These are phyloP conservation scores for Nannochloropsis gaditana DNA, from an alignment of 108 stramenopile genomes.

Conservation along the genomic window DNA sequence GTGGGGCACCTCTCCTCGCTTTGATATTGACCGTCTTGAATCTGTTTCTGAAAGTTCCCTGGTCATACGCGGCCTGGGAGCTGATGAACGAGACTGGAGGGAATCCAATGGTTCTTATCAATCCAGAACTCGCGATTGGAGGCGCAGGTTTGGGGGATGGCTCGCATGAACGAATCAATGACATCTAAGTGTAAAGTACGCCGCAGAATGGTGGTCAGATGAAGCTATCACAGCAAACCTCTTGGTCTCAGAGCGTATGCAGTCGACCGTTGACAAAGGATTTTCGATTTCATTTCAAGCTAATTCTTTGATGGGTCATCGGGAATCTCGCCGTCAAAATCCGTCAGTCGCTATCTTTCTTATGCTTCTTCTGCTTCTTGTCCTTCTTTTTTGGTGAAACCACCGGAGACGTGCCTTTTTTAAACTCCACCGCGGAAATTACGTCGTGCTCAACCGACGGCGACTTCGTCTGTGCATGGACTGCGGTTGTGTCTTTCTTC, in stretches of 20 bases:
- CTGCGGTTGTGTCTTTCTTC: not conserved
- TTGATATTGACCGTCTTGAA: conserved; percentile 10
- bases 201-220: too few relatives aligned
- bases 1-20: not conserved
- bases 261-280: too few relatives aligned
- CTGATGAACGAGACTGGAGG: conserved; percentile 5
- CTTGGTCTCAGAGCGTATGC: too few relatives aligned
- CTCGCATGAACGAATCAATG: not conserved
- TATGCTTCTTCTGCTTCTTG: not conserved
- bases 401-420: not conserved
- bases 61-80: not conserved
- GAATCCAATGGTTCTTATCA: not conserved
- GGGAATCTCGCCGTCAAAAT: too few relatives aligned
- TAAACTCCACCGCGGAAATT: not conserved
- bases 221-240: too few relatives aligned
- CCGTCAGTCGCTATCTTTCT: not conserved
- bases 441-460: not conserved
- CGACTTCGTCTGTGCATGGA: too few relatives aligned
- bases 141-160: conserved; percentile 1
- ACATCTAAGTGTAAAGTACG: not conserved
- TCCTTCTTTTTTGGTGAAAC: not conserved
- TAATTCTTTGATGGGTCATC: too few relatives aligned
- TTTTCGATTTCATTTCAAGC: too few relatives aligned
- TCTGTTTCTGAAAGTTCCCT: not conserved
- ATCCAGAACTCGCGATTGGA: not conserved